A percentile compares a stretch with the other conserved stretches of the same genome.
Evolutionary conservation across 1,139 yeast genomes (phyloP).

Genomic region (Candida neerlandica): DNA sequence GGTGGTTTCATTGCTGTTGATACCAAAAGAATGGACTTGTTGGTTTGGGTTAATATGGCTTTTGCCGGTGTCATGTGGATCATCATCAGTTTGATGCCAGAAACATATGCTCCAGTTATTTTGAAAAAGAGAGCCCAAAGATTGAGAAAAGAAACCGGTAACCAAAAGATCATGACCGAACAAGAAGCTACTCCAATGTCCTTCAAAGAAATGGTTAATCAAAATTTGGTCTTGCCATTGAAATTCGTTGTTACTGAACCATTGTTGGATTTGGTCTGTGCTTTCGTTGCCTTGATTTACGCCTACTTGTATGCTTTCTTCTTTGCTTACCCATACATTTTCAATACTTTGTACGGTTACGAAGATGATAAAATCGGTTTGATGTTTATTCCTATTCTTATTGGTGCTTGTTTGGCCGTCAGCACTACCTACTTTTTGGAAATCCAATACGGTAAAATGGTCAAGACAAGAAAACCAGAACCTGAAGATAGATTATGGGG

Average conservation of each 20-base stretch:
- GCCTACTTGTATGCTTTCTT: conserved; percentile 87
- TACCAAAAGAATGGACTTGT: conserved; percentile 65
- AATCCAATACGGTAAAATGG: conserved; percentile 53
- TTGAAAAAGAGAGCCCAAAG: conserved; percentile 69
- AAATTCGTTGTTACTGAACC: conserved; percentile 78
- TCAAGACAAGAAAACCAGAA: conserved; percentile 62
- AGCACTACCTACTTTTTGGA: conserved; percentile 74
- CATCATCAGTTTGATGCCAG: conserved; percentile 65
- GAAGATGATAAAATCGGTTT: conserved; percentile 74
- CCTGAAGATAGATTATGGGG: conserved; percentile 90
- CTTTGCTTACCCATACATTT: conserved; percentile 84
- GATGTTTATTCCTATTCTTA: conserved; percentile 83
- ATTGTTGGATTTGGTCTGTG: conserved; percentile 78
- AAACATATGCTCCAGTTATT: conserved; percentile 89
- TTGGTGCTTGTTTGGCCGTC: conserved; percentile 79
- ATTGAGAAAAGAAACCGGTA: conserved; percentile 79
- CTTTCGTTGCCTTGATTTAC: conserved; percentile 84
- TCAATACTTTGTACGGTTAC: conserved; percentile 64
- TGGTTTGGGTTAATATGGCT: conserved; percentile 91
- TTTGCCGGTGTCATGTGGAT: conserved; percentile 87
- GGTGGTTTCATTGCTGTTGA: conserved; percentile 82
- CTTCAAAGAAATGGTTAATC: conserved; percentile 61
- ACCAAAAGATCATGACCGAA: conserved; percentile 83
- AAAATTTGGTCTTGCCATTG: conserved; percentile 75
- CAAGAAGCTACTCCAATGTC: conserved; percentile 80